Evolutionary conservation across 768 basidiomycete species (phyloP).

Genomic region (Leucocoprinus leucothites): DNA sequence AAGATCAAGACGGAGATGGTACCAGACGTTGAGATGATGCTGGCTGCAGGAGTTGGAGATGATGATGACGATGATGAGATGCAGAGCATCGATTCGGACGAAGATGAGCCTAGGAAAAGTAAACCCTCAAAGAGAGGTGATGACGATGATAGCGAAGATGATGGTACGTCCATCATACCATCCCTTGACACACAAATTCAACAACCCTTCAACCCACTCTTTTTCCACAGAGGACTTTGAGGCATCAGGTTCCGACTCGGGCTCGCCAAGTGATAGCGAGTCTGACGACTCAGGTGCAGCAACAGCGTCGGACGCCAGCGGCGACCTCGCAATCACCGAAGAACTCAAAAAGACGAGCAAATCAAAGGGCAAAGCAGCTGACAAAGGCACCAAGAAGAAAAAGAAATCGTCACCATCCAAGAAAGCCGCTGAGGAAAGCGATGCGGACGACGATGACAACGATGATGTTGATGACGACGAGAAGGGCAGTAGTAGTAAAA

Average conservation of each 20-base stretch:
- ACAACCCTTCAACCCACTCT: not conserved
- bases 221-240: conserved; percentile 77
- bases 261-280: conserved; percentile 81
- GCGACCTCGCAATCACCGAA: conserved; percentile 63
- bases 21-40: conserved; percentile 76
- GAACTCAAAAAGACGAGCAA: conserved; percentile 43
- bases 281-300: conserved; percentile 66
- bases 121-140: conserved; percentile 44
- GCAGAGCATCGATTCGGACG: conserved; percentile 76
- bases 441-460: conserved; percentile 37
- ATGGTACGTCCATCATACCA: conserved; percentile 38
- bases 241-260: conserved; percentile 78
- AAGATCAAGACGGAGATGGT: conserved; percentile 95
- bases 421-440: conserved; percentile 28
- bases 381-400: conserved; percentile 21
- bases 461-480: conserved; percentile 14
- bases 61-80: conserved; percentile 79
- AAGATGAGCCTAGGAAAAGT: conserved; percentile 50
- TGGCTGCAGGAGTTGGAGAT: conserved; percentile 60
- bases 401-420: not conserved
- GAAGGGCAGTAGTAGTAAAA: conserved; percentile 21
- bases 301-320: conserved; percentile 83
- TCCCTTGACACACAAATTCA: conserved; percentile 2
- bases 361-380: conserved; percentile 38
- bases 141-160: conserved; percentile 78